Base-by-base conservation (phyloP, 495 filamentous ascomycete genomes). In the Tuber magnatum region DNA sequence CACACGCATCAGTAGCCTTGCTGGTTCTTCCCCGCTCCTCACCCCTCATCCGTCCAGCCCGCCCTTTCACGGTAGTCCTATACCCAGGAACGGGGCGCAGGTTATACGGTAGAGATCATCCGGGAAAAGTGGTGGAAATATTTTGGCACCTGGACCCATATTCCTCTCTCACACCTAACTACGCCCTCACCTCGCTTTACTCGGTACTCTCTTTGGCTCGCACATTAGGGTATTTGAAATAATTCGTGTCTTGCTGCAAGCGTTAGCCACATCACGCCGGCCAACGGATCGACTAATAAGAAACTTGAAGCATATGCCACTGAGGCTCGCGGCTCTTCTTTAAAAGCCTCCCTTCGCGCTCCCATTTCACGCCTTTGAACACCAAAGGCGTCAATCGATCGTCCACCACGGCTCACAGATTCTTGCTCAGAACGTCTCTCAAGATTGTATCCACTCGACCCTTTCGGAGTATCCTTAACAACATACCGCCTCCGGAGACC, bases 401-500 rank as follows among this genome's bases (percentile, higher is more conserved):
- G n/a, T 65, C 61, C 81, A 79, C 74, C 76, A 82, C 81, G 81
- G 74, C 81, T 77, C 81, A 78, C 70, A 78, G 81, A 70, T 82
- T 79, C 68, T 75, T 83, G 40, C 78, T 80, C 75, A 72, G 76
- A 46, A 74, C 73, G 65, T 80, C 81, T 69, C 77, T 77, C 81
- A 82, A 79, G 73, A 83, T 83, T 83, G 72, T 80, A 69, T 81
- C 73, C 72, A 75, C 76, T 69, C 81, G 81, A 70, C 81, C 75
- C 40, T 82, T 75, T 72, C 78, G 78, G 44, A 76, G 79, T 71
- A 82, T 79, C 44, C 73, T 82, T 72, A 83, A 83, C 72, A 83
- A 81, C 81, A 83, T 83, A 69, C 81, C 81, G 42, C 81, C 81
- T 35, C 81, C 81, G 75, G 76, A 79, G 46, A 78, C 69, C 78